Evolutionary conservation across 169 alveolate species (phyloP).

Genomic region (Besnoitia besnoiti): DNA sequence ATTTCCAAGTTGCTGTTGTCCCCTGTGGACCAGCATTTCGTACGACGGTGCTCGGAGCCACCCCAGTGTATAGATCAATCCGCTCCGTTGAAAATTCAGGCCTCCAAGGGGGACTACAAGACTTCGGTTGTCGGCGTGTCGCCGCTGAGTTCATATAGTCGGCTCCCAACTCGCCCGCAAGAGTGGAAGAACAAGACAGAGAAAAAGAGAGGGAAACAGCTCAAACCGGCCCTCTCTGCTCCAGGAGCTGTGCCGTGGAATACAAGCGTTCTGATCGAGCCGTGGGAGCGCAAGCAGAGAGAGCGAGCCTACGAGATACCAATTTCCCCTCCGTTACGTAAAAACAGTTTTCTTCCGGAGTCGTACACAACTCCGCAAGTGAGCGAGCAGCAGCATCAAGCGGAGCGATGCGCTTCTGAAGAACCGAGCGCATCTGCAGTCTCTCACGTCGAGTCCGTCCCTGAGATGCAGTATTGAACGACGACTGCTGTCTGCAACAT

Average conservation of each 20-base stretch:
- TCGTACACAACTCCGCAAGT: slow-evolving; percentile 10
- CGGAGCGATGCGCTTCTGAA: too few species aligned
- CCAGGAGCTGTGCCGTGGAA: slow-evolving; percentile 14
- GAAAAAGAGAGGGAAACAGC: too few species aligned
- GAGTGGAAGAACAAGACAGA: background rate
- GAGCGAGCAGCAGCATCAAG: too few species aligned
- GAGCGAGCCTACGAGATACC: background rate
- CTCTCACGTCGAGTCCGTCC: too few species aligned
- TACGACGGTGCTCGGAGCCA: background rate
- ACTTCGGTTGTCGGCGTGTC: too few species aligned
- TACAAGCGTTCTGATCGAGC: slow-evolving; percentile 23
- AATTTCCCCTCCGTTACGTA: background rate
- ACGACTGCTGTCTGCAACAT: too few species aligned
- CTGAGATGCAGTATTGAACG: too few species aligned
- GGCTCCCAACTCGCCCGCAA: background rate
- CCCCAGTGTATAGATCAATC: background rate
- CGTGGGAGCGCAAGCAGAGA: slow-evolving; percentile 25
- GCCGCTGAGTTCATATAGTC: too few species aligned
- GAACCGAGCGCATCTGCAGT: too few species aligned
- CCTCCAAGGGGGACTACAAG: too few species aligned
- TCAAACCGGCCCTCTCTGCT: background rate
- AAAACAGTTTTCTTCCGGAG: background rate
- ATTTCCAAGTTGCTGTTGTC: background rate
- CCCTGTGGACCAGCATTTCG: background rate
- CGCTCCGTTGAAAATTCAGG: too few species aligned